These are phyloP conservation scores for Cryptococcus deneoformans DNA, from an alignment of 1,284 basidiomycete species.

Conservation along the genomic window DNA sequence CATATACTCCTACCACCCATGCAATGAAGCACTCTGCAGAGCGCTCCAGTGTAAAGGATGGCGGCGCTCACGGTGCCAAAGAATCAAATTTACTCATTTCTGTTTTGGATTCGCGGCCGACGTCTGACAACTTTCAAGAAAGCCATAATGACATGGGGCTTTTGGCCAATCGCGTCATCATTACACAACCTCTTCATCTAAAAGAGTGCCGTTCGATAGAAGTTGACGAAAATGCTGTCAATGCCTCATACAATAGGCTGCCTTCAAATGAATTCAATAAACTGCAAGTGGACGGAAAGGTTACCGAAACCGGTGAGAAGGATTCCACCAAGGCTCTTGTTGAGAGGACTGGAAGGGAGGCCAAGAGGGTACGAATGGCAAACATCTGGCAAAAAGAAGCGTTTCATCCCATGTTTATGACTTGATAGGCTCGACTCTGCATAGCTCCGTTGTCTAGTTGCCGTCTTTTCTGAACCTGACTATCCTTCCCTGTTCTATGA, in stretches of 20 bases:
- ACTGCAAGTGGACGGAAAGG: background rate
- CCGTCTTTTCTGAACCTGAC: background rate
- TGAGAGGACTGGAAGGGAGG: background rate
- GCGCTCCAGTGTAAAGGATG: background rate
- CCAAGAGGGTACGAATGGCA: constrained; percentile 63
- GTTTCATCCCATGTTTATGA: background rate
- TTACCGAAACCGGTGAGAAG: background rate
- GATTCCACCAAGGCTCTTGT: background rate
- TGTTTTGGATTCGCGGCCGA: background rate
- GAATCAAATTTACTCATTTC: background rate
- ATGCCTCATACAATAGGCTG: background rate
- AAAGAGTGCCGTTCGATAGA: background rate
- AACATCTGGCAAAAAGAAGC: constrained; percentile 40
- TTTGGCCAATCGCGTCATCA: background rate
- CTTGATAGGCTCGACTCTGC: background rate
- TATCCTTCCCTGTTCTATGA: constrained; percentile 5
- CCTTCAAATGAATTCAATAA: background rate
- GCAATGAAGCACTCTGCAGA: constrained; percentile 2
- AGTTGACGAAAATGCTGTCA: background rate
- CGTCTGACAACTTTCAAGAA: background rate
- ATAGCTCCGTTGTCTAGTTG: background rate
- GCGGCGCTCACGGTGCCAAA: background rate
- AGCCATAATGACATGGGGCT: background rate
- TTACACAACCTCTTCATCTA: background rate
- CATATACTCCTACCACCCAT: constrained; percentile 3